phyloP scores from a whole-genome alignment of 441 rosid species.

The Mallotus japonicus region DNA sequence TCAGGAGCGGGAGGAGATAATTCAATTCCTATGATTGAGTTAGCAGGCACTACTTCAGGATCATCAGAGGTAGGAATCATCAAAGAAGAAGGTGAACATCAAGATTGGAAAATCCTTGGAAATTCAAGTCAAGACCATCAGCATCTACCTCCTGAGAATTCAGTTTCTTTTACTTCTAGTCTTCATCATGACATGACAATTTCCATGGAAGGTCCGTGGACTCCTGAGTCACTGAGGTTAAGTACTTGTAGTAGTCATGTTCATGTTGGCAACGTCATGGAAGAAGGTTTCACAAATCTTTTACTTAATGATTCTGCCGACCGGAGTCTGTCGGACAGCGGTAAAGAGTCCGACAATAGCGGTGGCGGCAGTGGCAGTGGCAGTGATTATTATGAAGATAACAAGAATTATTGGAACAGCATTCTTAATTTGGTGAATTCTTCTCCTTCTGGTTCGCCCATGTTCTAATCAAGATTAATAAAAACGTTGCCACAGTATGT shows the following conservation, averaged over 20 bases:
- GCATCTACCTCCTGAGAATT: slow-evolving; percentile 29
- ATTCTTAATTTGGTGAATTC: slow-evolving; percentile 92
- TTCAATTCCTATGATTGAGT: slow-evolving; percentile 45
- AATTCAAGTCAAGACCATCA: slow-evolving; percentile 24
- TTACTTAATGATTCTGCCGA: slow-evolving; percentile 50
- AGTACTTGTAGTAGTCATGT: not conserved
- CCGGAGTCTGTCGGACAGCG: slow-evolving; percentile 43
- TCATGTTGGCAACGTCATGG: slow-evolving; percentile 37
- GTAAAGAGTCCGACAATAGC: slow-evolving; percentile 39
- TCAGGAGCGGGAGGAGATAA: slow-evolving; percentile 24
- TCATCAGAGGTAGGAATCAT: slow-evolving; percentile 46
- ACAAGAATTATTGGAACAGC: slow-evolving; percentile 94
- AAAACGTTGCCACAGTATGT: not conserved
- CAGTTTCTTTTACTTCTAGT: slow-evolving; percentile 45
- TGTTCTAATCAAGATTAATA: slow-evolving; percentile 34
- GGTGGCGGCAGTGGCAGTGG: slow-evolving; percentile 41
- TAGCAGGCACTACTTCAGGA: slow-evolving; percentile 45
- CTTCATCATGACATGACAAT: slow-evolving; percentile 43
- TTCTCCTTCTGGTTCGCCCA: slow-evolving; percentile 71
- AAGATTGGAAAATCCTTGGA: slow-evolving; percentile 52
- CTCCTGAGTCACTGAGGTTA: slow-evolving; percentile 40
- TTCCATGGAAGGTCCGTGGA: slow-evolving; percentile 46
- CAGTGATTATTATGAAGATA: slow-evolving; percentile 67
- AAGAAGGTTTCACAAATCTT: slow-evolving; percentile 80
- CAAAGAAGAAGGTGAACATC: slow-evolving; percentile 53